phyloP scores from a whole-genome alignment of 768 basidiomycete genomes.

The Chalciporus chontae region DNA sequence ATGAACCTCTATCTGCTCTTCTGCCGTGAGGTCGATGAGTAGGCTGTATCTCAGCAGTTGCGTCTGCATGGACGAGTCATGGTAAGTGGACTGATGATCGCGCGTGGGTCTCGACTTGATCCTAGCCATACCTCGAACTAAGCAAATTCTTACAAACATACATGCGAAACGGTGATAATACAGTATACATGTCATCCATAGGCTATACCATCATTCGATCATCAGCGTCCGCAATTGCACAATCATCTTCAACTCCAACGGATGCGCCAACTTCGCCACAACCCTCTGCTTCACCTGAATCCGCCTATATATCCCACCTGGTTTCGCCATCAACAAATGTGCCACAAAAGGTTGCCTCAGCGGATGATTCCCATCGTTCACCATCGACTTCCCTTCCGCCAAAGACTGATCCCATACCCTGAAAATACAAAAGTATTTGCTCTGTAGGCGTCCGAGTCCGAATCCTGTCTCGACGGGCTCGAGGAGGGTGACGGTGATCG shows the following conservation, averaged over 20 bases:
- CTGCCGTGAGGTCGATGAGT: slow-evolving; percentile 67
- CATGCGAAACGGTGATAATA: too few relatives aligned
- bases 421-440: slow-evolving; percentile 16
- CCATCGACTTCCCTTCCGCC: slow-evolving; percentile 5
- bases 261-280: slow-evolving; percentile 17
- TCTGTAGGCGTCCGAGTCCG: slow-evolving; percentile 13
- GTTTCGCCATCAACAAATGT: slow-evolving; percentile 14
- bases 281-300: slow-evolving; percentile 18
- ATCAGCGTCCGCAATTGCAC: slow-evolving; percentile 15
- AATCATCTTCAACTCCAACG: slow-evolving; percentile 14
- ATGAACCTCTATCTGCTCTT: slow-evolving; percentile 79
- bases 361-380: slow-evolving; percentile 12
- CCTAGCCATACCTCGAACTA: too few relatives aligned
- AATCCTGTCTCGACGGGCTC: slow-evolving; percentile 20
- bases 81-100: too few relatives aligned
- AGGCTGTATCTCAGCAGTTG: slow-evolving; percentile 89
- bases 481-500: slow-evolving; percentile 18
- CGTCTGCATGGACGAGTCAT: slow-evolving; percentile 40
- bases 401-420: slow-evolving; percentile 21
- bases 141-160: too few relatives aligned
- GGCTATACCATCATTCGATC: slow-evolving; percentile 13
- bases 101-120: too few relatives aligned
- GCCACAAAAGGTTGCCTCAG: slow-evolving; percentile 20
- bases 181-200: too few relatives aligned
- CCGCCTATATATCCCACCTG: slow-evolving; percentile 17